These are phyloP conservation scores for Claviceps pazoutovae DNA, from an alignment of 2,329 filamentous ascomycete genomes.

Conservation along the genomic window DNA sequence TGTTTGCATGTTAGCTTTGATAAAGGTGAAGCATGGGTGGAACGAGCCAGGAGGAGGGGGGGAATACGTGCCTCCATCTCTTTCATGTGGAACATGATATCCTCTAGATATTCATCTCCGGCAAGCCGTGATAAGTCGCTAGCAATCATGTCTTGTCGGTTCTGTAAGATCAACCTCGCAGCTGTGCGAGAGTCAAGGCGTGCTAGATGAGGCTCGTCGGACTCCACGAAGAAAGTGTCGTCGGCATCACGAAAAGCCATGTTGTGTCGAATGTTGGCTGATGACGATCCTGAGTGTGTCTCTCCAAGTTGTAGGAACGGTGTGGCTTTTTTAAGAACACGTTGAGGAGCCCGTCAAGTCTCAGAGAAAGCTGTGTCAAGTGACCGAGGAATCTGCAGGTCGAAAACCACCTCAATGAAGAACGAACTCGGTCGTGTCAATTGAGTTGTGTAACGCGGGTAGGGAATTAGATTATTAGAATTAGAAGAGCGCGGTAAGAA, in stretches of 20 bases:
- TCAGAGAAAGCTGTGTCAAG: conserved; percentile 32
- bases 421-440: conserved; percentile 16
- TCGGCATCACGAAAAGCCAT: conserved; percentile 33
- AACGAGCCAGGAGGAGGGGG: neutral
- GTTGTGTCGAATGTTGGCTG: conserved; percentile 14
- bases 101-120: conserved; percentile 83
- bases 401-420: conserved; percentile 26
- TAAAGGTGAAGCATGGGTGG: neutral
- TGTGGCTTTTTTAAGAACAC: conserved; percentile 12
- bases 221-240: conserved; percentile 42
- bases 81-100: conserved; percentile 87
- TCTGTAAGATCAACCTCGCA: conserved; percentile 62
- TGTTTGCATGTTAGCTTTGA: conserved; percentile 18
- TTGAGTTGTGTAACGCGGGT: conserved; percentile 27
- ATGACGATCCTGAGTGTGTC: neutral
- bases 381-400: conserved; percentile 39
- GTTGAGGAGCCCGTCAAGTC: conserved; percentile 11
- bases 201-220: conserved; percentile 33
- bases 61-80: conserved; percentile 63
- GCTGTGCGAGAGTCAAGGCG: conserved; percentile 61
- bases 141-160: conserved; percentile 76
- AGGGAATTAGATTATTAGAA: conserved; percentile 36
- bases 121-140: conserved; percentile 78
- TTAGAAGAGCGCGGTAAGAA: conserved; percentile 42
- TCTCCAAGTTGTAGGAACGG: conserved; percentile 1